A percentile compares a stretch with the other conserved stretches of the same genome.
Conservation (phyloP, 768 basidiomycete species). For the Suillus fuscotomentosus region DNA sequence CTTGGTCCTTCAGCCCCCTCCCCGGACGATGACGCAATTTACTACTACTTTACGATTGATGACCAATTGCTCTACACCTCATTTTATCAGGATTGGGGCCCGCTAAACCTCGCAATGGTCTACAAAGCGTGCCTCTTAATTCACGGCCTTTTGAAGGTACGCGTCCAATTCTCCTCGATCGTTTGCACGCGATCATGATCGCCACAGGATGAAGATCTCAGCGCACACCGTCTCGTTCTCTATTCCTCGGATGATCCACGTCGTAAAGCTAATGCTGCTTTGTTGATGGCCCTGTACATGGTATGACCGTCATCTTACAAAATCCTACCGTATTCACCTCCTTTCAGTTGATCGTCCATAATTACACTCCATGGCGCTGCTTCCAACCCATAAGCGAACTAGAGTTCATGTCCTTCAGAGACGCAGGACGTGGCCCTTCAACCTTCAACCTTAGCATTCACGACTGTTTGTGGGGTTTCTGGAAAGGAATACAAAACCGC, state of each 20-base stretch:
- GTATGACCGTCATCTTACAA: conserved; percentile 46
- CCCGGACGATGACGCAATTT: conserved; percentile 71
- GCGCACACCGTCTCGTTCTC: conserved; percentile 74
- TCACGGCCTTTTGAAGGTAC: conserved; percentile 82
- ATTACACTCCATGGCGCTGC: conserved; percentile 89
- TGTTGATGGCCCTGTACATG: conserved; percentile 91
- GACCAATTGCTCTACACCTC: conserved; percentile 89
- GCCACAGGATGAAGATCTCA: conserved; percentile 69
- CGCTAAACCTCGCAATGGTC: conserved; percentile 88
- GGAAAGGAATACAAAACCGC: conserved; percentile 89
- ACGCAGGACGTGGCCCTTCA: conserved; percentile 89
- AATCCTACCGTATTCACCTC: conserved; percentile 18
- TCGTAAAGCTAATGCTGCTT: conserved; percentile 89
- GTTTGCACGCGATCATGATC: conserved; percentile 22
- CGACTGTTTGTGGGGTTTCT: conserved; percentile 85
- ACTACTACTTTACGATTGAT: conserved; percentile 93
- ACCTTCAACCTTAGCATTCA: conserved; percentile 94
- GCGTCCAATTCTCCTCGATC: conserved; percentile 23
- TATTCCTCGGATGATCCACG: conserved; percentile 87
- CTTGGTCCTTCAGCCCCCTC: conserved; percentile 49
- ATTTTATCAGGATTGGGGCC: conserved; percentile 95
- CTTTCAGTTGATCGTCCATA: conserved; percentile 85
- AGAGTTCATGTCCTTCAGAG: conserved; percentile 94
- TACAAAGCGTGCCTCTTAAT: conserved; percentile 91
- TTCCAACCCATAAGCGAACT: conserved; percentile 91